phyloP scores from a whole-genome alignment of 345 rosid species.

The Linum lewisii region DNA sequence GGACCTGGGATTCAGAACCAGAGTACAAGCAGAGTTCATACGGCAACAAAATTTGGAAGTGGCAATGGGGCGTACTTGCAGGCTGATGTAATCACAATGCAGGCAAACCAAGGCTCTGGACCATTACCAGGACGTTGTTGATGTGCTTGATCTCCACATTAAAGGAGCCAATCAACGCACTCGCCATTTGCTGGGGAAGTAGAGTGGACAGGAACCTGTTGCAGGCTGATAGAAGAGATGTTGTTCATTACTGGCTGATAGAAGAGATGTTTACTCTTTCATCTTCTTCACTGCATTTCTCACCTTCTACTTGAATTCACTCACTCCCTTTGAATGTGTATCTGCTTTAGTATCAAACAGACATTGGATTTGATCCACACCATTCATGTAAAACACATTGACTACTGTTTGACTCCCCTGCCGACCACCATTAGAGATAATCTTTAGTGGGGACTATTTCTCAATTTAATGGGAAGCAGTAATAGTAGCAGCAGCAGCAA shows the following conservation, averaged over 20 bases:
- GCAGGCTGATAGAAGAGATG: neutral
- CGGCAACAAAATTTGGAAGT: no score
- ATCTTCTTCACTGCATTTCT: neutral
- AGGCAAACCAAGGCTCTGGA: slow-evolving; percentile 65
- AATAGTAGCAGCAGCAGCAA: no score
- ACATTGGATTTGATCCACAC: neutral
- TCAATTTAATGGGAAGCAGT: neutral
- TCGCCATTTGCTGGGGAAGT: slow-evolving; percentile 68
- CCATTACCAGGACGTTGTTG: slow-evolving; percentile 51
- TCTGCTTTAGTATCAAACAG: neutral
- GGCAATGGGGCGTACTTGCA: no score
- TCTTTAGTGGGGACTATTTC: neutral
- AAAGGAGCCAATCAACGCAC: slow-evolving; percentile 49
- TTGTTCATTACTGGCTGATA: no score
- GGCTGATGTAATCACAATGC: slow-evolving; percentile 16
- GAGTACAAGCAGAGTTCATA: no score
- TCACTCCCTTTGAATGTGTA: neutral
- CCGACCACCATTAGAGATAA: neutral
- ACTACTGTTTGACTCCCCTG: neutral
- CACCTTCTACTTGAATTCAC: neutral
- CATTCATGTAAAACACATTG: neutral
- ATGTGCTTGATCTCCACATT: slow-evolving; percentile 54
- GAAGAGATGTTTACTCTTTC: neutral
- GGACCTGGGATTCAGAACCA: no score
- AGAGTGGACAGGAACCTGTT: slow-evolving; percentile 14